Evolutionary conservation across 306 rosid species (phyloP).

Genomic region (Trifolium subterraneum): DNA sequence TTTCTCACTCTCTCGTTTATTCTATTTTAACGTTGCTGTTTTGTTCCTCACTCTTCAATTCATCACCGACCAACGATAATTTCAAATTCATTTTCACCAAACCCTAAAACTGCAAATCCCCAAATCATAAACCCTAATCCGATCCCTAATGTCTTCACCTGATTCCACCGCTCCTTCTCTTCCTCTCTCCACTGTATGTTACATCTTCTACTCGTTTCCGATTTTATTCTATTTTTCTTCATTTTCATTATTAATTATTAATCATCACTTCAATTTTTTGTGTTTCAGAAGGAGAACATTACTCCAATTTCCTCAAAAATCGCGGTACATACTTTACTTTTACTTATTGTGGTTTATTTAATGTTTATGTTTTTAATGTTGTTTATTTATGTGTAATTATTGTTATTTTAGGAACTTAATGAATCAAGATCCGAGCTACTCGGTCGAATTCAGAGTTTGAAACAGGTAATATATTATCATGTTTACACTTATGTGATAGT

Average conservation of each 20-base stretch:
- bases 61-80: constrained; percentile 19
- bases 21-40: constrained; percentile 25
- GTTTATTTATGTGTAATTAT: background rate
- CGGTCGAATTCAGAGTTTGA: constrained; percentile 77
- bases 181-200: constrained; percentile 41
- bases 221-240: background rate
- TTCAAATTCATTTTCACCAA: constrained; percentile 17
- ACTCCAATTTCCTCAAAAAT: constrained; percentile 73
- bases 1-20: background rate
- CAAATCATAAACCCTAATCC: background rate
- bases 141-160: constrained; percentile 45
- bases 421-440: constrained; percentile 93
- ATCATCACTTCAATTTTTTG: background rate
- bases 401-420: constrained; percentile 69
- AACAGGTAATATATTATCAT: constrained; percentile 58
- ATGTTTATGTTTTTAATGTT: background rate
- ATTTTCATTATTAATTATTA: background rate
- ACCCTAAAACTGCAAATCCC: constrained; percentile 38
- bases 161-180: constrained; percentile 47
- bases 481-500: background rate
- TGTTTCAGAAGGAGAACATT: constrained; percentile 70
- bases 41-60: background rate
- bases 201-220: constrained; percentile 2
- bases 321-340: constrained; percentile 46
- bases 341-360: too few species aligned